Percentiles rank a stretch among this genome's conserved stretches.
Evolutionary conservation across 805 yeast species (phyloP).

Genomic region (Teunomyces tritomae): DNA sequence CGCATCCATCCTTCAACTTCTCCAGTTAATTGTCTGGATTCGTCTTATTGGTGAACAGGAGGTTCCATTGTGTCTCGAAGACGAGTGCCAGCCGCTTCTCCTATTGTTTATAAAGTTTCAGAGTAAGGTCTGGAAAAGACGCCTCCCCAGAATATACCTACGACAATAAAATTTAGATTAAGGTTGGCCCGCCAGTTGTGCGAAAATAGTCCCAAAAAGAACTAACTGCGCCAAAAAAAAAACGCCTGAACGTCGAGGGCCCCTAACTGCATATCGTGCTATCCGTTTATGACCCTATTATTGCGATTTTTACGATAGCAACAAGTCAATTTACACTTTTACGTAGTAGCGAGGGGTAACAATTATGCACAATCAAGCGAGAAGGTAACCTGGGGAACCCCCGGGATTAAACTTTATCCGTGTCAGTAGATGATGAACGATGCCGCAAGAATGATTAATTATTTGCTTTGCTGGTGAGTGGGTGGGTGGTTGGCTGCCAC

Average conservation of each 20-base stretch:
- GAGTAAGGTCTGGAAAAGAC: neutral
- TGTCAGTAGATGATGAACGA: neutral
- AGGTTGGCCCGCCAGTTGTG: neutral
- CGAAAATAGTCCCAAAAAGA: neutral
- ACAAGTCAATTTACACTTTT: neutral
- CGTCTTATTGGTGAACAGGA: neutral
- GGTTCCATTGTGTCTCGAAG: neutral
- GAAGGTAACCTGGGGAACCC: neutral
- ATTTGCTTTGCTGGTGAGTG: too few species aligned
- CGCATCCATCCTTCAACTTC: too few species aligned
- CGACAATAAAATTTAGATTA: neutral
- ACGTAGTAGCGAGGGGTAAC: neutral
- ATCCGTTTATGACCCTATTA: neutral
- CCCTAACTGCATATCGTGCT: neutral
- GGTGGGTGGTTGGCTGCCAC: neutral
- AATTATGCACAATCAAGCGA: neutral
- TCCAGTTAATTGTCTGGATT: neutral
- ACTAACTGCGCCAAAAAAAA: neutral
- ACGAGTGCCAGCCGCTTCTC: neutral
- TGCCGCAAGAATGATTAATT: neutral
- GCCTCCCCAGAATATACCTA: neutral
- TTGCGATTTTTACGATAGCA: neutral
- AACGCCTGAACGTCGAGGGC: neutral
- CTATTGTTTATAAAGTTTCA: neutral
- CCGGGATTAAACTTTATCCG: neutral